Percentiles rank a stretch among this genome's conserved stretches.
These are phyloP conservation scores for Malus hybrid DNA, from an alignment of 331 rosid species.

Conservation along the genomic window DNA sequence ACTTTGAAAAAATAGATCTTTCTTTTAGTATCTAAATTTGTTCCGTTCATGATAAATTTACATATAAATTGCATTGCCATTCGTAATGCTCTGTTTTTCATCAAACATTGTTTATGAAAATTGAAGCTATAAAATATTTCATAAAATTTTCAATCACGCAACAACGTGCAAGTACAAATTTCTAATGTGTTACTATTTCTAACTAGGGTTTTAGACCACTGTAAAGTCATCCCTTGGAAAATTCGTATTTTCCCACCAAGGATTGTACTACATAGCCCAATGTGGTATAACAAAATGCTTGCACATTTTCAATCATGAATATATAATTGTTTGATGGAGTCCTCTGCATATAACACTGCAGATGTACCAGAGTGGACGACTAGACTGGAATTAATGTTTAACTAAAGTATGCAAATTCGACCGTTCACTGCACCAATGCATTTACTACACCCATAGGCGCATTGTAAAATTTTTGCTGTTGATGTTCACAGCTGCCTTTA, in stretches of 20 bases:
- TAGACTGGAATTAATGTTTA: not conserved
- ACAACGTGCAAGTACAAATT: too few species aligned
- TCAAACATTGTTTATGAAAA: too few species aligned
- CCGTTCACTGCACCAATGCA: not conserved
- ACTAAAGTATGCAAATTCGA: not conserved
- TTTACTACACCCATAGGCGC: not conserved
- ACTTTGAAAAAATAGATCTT: too few species aligned
- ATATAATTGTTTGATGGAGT: not conserved
- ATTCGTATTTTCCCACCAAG: not conserved
- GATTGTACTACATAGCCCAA: not conserved
- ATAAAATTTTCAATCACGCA: too few species aligned
- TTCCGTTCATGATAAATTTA: too few species aligned
- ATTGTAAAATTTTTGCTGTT: not conserved
- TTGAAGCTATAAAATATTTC: too few species aligned
- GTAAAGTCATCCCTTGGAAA: not conserved
- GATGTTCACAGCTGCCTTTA: not conserved
- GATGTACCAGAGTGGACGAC: not conserved
- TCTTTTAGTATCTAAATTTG: too few species aligned
- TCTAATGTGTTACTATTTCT: too few species aligned
- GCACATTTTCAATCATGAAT: not conserved
- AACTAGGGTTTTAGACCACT: not conserved
- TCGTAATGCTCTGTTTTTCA: too few species aligned
- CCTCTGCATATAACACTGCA: not conserved
- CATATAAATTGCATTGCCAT: too few species aligned
- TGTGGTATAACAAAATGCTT: not conserved